A percentile compares a stretch with the other conserved stretches of the same genome.
Evolutionary conservation across 805 yeast species (phyloP).

Genomic region (Saturnispora zaruensis): DNA sequence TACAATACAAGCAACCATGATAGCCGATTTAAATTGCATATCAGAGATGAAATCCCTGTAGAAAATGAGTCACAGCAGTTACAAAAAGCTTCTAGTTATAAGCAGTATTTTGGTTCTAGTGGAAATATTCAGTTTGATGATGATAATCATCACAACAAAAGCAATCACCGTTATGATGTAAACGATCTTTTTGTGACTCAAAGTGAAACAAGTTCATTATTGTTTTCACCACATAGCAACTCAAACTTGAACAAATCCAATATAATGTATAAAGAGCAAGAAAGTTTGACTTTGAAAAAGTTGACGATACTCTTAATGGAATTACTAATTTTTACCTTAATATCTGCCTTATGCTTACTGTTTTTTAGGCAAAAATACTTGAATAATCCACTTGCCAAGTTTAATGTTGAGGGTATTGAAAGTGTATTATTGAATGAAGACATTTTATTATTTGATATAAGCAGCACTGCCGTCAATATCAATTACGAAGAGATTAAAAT

Average conservation of each 20-base stretch:
- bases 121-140: not conserved
- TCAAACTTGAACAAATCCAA: no score
- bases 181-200: not conserved
- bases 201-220: not conserved
- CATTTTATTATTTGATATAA: slow-evolving; percentile 26
- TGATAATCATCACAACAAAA: not conserved
- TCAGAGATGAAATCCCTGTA: not conserved
- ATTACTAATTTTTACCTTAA: not conserved
- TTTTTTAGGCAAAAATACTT: slow-evolving; percentile 22
- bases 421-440: slow-evolving; percentile 27
- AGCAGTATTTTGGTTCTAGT: not conserved
- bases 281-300: not conserved
- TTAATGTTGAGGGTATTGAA: slow-evolving; percentile 21
- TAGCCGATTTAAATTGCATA: not conserved
- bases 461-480: slow-evolving; percentile 19
- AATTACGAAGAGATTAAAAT: slow-evolving; percentile 28
- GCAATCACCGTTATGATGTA: not conserved
- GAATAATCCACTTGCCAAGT: slow-evolving; percentile 21
- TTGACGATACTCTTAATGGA: not conserved
- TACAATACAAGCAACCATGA: not conserved
- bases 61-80: not conserved
- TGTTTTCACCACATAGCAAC: not conserved
- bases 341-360: slow-evolving; percentile 11
- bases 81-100: not conserved
- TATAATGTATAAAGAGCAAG: not conserved